phyloP scores from a whole-genome alignment of 495 filamentous ascomycete species.

The Tuber microsphaerosporum region DNA sequence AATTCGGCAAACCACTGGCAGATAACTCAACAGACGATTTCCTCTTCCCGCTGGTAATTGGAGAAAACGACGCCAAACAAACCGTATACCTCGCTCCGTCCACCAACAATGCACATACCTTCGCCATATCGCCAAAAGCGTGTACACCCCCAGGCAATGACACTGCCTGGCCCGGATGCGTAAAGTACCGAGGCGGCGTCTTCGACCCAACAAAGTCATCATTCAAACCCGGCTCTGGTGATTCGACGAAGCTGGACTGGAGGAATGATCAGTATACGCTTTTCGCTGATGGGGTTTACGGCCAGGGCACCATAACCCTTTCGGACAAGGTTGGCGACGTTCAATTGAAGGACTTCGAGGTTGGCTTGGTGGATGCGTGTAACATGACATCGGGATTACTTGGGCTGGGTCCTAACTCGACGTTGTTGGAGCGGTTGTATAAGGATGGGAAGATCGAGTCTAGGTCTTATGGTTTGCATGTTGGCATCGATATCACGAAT shows the following conservation, averaged over 20 bases:
- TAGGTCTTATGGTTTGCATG: slow-evolving; percentile 28
- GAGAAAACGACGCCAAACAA: slow-evolving; percentile 14
- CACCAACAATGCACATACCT: slow-evolving; percentile 22
- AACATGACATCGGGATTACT: slow-evolving; percentile 33
- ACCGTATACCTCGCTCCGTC: slow-evolving; percentile 32
- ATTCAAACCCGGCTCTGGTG: slow-evolving; percentile 6
- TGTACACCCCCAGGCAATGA: slow-evolving; percentile 21
- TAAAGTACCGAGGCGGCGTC: slow-evolving; percentile 27
- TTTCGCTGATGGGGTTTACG: slow-evolving; percentile 24
- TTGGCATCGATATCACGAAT: slow-evolving; percentile 34
- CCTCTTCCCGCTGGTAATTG: slow-evolving; percentile 24
- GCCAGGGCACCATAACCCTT: slow-evolving; percentile 21
- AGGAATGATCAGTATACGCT: slow-evolving; percentile 14
- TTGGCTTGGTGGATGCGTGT: slow-evolving; percentile 26
- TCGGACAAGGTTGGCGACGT: slow-evolving; percentile 2
- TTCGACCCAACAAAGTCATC: slow-evolving; percentile 22
- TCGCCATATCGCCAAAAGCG: slow-evolving; percentile 23
- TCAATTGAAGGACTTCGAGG: slow-evolving; percentile 18
- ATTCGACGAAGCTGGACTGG: slow-evolving; percentile 12
- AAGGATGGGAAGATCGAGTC: slow-evolving; percentile 12
- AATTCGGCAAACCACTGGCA: slow-evolving; percentile 14
- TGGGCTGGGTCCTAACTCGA: slow-evolving; percentile 26
- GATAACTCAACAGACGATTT: slow-evolving; percentile 33
- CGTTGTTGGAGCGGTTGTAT: slow-evolving; percentile 17
- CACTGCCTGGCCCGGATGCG: slow-evolving; percentile 11